Base-by-base conservation (phyloP, 2,329 filamentous ascomycete genomes). In the Emericellopsis cladophorae region DNA sequence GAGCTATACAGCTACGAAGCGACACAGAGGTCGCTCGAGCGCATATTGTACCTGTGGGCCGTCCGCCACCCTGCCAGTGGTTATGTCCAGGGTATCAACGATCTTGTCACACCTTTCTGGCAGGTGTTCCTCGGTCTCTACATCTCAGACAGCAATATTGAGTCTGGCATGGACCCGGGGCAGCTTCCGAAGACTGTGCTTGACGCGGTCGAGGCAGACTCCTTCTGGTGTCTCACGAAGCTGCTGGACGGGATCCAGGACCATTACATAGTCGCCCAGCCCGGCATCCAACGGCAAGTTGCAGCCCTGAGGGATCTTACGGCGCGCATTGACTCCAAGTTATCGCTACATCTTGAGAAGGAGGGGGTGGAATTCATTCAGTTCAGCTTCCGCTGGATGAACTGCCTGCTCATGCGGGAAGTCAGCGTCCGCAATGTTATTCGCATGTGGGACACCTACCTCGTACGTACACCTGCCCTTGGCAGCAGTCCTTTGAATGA, bases 381-480 rank as follows among this genome's bases (percentile, higher is more conserved):
- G 57, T 98, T 98, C 64, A 95, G 88, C 61, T 98, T 98, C 59
- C 76, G 92, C 42, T 98, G 92, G 92, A 98, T 98, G 92, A 98
- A 98, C 55, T 98, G 92, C 60, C 75, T 98, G 40, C 70, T 98
- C 48, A 98, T 98, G 92, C 77, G 92, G 47, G 92, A 98, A 64
- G 84, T 98, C 48, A 95, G 84, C 56, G 90, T 98, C 43, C 85
- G 81, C 59, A 96, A 95, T 58, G 95, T 88, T 1, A 94, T 98
- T 48, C 75, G 92, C 51, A 98, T 98, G 92, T 98, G 92, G 92
- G 92, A 98, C 61, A 98, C 92, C 22, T 98, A 98, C 65, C 76
- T 98, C 66, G 90, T 95, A 68, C 57, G 79, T 64, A 40, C 26
- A 29, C 12, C 9, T 29, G 26, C 26, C 3, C 9, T 21, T 26